These are phyloP conservation scores for Emydomyces testavorans DNA, from an alignment of 2,329 filamentous ascomycete species.

Conservation along the genomic window DNA sequence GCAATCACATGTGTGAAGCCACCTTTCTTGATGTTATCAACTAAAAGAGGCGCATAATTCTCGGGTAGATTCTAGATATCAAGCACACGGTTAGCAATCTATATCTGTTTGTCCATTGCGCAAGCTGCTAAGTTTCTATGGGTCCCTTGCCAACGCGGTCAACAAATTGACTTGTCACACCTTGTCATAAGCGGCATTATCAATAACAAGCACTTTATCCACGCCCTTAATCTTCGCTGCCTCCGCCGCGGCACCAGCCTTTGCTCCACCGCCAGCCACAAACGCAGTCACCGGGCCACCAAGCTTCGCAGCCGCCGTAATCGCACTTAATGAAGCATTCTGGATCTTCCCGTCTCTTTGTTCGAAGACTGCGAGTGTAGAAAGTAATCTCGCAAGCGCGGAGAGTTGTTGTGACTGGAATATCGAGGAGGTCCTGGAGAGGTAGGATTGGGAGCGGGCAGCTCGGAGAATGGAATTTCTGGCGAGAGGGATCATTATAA, in stretches of 20 bases:
- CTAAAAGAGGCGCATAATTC: conserved; percentile 83
- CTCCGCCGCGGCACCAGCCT: conserved; percentile 60
- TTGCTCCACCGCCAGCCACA: conserved; percentile 68
- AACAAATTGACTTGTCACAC: conserved; percentile 36
- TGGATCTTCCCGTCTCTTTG: conserved; percentile 84
- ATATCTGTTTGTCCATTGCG: neutral
- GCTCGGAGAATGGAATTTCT: conserved; percentile 34
- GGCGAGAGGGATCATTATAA: conserved; percentile 21
- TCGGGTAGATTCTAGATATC: conserved; percentile 64
- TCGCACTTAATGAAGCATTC: conserved; percentile 65
- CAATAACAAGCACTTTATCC: conserved; percentile 80
- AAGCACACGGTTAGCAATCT: neutral
- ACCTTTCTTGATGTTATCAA: conserved; percentile 94
- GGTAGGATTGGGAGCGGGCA: conserved; percentile 37
- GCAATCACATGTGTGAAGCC: conserved; percentile 86
- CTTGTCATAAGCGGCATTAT: conserved; percentile 87
- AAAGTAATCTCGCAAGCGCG: conserved; percentile 58
- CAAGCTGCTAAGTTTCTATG: neutral
- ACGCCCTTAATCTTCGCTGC: conserved; percentile 81
- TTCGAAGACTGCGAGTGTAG: conserved; percentile 82
- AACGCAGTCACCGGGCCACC: conserved; percentile 80
- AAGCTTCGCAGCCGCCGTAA: conserved; percentile 75
- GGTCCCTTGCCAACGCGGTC: neutral
- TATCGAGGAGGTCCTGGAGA: conserved; percentile 28
- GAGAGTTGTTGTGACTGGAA: conserved; percentile 37